These are phyloP conservation scores for Trichosporon faecale DNA, from an alignment of 1,284 basidiomycete species.

Conservation along the genomic window DNA sequence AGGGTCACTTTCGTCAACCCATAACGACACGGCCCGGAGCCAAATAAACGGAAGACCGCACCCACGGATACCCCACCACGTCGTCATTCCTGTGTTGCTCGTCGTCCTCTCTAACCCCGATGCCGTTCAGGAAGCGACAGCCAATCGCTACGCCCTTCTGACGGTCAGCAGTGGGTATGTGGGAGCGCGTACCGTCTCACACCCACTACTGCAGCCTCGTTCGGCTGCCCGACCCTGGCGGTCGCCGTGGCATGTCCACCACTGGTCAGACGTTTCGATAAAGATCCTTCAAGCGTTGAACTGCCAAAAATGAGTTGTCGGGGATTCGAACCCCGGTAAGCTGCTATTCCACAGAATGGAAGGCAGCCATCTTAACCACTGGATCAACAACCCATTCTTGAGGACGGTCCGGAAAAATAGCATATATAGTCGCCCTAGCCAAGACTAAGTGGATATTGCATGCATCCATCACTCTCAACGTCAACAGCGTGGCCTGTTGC, in stretches of 20 bases:
- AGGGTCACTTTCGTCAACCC: neutral
- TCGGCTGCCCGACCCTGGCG: neutral
- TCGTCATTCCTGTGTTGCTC: neutral
- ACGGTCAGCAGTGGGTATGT: neutral
- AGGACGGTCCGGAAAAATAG: neutral
- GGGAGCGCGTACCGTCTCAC: neutral
- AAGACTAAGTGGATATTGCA: no score
- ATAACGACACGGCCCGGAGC: neutral
- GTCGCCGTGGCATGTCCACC: neutral
- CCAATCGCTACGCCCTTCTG: neutral
- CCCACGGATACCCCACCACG: neutral
- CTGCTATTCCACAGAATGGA: constrained; percentile 4
- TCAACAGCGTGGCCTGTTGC: no score
- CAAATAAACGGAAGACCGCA: neutral
- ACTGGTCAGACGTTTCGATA: neutral
- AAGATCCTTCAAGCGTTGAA: no score
- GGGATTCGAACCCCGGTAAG: constrained; percentile 10
- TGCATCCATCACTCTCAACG: no score
- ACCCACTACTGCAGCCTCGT: neutral
- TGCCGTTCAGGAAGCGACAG: neutral
- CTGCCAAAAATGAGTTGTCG: constrained; percentile 4
- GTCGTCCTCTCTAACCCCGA: constrained; percentile 1
- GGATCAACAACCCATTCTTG: constrained; percentile 2
- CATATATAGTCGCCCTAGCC: no score
- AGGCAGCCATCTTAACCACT: constrained; percentile 10